These are phyloP conservation scores for Globomyces sp. DNA, from an alignment of 371 early-diverging fungal species.

Conservation along the genomic window DNA sequence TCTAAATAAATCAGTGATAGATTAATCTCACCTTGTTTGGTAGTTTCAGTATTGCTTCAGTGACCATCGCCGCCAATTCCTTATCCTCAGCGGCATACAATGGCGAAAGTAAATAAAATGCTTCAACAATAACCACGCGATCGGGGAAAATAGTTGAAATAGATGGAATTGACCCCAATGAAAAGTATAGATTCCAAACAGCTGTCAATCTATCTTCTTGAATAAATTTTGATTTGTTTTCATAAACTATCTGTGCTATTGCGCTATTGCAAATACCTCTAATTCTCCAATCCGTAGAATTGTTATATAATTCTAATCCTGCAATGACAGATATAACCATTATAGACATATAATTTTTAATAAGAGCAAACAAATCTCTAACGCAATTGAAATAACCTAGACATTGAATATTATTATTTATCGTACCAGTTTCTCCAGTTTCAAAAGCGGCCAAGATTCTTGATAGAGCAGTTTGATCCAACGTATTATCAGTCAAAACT, in stretches of 20 bases:
- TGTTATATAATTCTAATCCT: slow-evolving; percentile 50
- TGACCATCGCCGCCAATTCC: slow-evolving; percentile 38
- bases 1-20: slow-evolving; percentile 23
- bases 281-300: slow-evolving; percentile 40
- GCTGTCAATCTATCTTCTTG: slow-evolving; percentile 50
- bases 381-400: slow-evolving; percentile 13
- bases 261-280: slow-evolving; percentile 51
- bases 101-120: slow-evolving; percentile 43
- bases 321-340: slow-evolving; percentile 50
- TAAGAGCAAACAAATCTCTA: slow-evolving; percentile 39
- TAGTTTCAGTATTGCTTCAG: slow-evolving; percentile 39
- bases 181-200: slow-evolving; percentile 53
- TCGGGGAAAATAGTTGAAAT: slow-evolving; percentile 48
- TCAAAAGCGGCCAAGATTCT: slow-evolving; percentile 4
- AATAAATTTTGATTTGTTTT: slow-evolving; percentile 47
- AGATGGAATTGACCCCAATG: slow-evolving; percentile 40
- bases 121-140: slow-evolving; percentile 48
- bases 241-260: slow-evolving; percentile 42
- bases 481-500: slow-evolving; percentile 1
- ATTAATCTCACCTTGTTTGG: slow-evolving; percentile 37
- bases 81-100: slow-evolving; percentile 40
- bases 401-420: background rate
- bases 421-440: slow-evolving; percentile 6
- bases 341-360: slow-evolving; percentile 36
- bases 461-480: slow-evolving; percentile 5